Evolutionary conservation across 495 filamentous ascomycete genomes (phyloP).

Genomic region (Xylaria nigripes): DNA sequence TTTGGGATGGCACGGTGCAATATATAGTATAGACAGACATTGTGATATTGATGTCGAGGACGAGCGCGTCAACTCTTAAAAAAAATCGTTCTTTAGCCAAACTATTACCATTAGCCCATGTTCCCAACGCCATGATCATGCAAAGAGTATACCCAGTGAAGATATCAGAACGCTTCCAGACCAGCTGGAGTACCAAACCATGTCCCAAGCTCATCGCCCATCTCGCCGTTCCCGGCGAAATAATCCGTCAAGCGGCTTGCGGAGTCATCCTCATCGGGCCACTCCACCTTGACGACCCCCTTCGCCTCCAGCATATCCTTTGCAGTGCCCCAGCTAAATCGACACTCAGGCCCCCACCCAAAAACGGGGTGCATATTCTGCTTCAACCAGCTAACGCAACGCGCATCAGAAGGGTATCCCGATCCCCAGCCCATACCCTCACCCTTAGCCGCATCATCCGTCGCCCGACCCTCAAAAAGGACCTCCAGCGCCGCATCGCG

Average conservation of each 20-base stretch:
- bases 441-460: slow-evolving; percentile 9
- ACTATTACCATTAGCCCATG: background rate
- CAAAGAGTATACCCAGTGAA: slow-evolving; percentile 15
- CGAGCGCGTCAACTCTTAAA: slow-evolving; percentile 1
- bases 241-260: slow-evolving; percentile 66
- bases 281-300: slow-evolving; percentile 63
- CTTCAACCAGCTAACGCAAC: slow-evolving; percentile 73
- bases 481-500: slow-evolving; percentile 80
- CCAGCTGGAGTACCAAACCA: slow-evolving; percentile 58
- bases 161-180: slow-evolving; percentile 49
- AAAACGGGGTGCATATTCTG: slow-evolving; percentile 85
- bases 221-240: slow-evolving; percentile 43
- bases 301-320: slow-evolving; percentile 80
- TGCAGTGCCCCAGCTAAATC: slow-evolving; percentile 92
- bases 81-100: background rate
- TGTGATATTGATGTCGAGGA: slow-evolving; percentile 6
- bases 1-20: too few species aligned
- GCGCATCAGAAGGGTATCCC: slow-evolving; percentile 85
- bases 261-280: slow-evolving; percentile 68
- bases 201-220: slow-evolving; percentile 45
- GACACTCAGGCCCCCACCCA: slow-evolving; percentile 86
- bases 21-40: slow-evolving; percentile 22
- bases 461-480: slow-evolving; percentile 46
- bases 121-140: too few species aligned
- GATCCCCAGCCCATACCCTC: slow-evolving; percentile 59